These are phyloP conservation scores for Kwoniella europaea DNA, from an alignment of 768 basidiomycete genomes.

Conservation along the genomic window DNA sequence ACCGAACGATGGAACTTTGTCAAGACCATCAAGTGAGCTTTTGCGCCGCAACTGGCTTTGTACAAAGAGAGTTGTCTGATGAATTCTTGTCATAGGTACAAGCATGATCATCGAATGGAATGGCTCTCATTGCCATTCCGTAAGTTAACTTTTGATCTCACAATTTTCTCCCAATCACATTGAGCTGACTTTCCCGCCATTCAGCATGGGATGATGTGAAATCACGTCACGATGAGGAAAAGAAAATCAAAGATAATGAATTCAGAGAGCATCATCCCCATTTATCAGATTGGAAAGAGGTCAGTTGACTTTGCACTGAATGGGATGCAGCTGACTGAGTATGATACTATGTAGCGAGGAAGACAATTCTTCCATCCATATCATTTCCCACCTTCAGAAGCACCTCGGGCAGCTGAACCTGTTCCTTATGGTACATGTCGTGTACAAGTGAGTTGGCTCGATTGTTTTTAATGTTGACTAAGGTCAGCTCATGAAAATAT, in stretches of 20 bases:
- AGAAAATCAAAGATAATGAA: slow-evolving; percentile 41
- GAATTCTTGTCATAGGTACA: slow-evolving; percentile 32
- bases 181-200: neutral
- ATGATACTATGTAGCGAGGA: slow-evolving; percentile 30
- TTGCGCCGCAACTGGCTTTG: neutral
- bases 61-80: neutral
- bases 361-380: slow-evolving; percentile 56
- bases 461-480: slow-evolving; percentile 59
- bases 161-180: too few relatives aligned
- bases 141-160: slow-evolving; percentile 15
- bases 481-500: neutral
- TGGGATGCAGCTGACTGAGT: neutral
- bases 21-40: slow-evolving; percentile 39
- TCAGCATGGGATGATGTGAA: slow-evolving; percentile 53
- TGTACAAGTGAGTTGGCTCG: slow-evolving; percentile 36
- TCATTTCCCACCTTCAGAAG: slow-evolving; percentile 54
- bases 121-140: slow-evolving; percentile 57
- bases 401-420: slow-evolving; percentile 50
- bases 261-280: slow-evolving; percentile 57
- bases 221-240: slow-evolving; percentile 37
- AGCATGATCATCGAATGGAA: slow-evolving; percentile 57
- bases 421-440: slow-evolving; percentile 50
- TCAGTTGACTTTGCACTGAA: slow-evolving; percentile 16
- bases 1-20: slow-evolving; percentile 73
- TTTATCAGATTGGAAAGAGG: slow-evolving; percentile 54